phyloP scores from a whole-genome alignment of 2,329 filamentous ascomycete species.

The Verticillium dahliae region DNA sequence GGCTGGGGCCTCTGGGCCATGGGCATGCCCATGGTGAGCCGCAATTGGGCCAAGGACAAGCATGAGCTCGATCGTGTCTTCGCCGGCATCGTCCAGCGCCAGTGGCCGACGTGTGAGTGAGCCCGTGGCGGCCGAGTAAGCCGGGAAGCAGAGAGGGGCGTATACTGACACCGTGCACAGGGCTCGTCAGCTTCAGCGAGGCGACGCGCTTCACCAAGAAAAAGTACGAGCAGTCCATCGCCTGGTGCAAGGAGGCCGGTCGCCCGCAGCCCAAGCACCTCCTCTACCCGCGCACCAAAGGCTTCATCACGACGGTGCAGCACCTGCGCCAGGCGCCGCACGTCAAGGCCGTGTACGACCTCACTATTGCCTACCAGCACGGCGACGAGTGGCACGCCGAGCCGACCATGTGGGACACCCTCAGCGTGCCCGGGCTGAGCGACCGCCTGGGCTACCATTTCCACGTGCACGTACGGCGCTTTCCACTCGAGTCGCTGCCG shows the following conservation, averaged over 20 bases:
- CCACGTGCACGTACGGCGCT: conserved; percentile 42
- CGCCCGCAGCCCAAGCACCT: conserved; percentile 48
- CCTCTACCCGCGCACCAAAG: conserved; percentile 54
- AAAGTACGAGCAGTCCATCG: conserved; percentile 44
- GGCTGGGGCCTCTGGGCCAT: conserved; percentile 61
- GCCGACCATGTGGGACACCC: conserved; percentile 46
- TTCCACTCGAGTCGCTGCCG: conserved; percentile 40
- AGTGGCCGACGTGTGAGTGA: conserved; percentile 48
- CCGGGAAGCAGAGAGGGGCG: background rate
- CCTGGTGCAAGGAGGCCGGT: conserved; percentile 44
- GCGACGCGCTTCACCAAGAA: conserved; percentile 50
- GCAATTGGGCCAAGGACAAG: conserved; percentile 52
- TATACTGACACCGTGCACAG: conserved; percentile 28
- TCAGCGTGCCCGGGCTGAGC: conserved; percentile 34
- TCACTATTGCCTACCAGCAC: conserved; percentile 47
- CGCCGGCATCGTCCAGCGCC: conserved; percentile 39
- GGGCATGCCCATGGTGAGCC: conserved; percentile 57
- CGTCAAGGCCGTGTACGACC: conserved; percentile 47
- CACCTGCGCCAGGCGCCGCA: conserved; percentile 44
- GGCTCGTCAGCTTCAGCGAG: conserved; percentile 59
- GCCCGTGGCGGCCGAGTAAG: background rate
- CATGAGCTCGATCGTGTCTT: conserved; percentile 52
- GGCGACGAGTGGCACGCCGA: conserved; percentile 34
- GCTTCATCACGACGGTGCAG: conserved; percentile 53
- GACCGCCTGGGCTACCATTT: conserved; percentile 34